Evolutionary conservation across 2,329 filamentous ascomycete genomes (phyloP), one percentile per base, ranked within the genome.

Genomic region (Epichloe scottii): DNA sequence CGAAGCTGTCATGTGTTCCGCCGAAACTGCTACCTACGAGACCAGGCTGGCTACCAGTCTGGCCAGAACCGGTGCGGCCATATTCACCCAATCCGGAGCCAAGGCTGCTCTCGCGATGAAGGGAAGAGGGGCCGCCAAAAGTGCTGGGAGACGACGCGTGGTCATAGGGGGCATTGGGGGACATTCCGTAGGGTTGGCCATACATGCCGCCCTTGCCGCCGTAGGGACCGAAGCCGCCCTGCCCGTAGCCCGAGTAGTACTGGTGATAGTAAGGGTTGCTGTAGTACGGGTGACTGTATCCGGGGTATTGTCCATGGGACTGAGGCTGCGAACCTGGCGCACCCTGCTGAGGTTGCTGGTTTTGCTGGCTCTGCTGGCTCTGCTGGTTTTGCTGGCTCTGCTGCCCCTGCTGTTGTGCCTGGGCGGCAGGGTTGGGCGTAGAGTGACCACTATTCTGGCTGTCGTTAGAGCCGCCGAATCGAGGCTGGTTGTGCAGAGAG

Each of bases 391-490:
- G 70, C 47, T 68, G 70, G 54, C 73, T 71, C 17, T 43, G 42
- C 56, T 66, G 63, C 35, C 71, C 70, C 50, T 66, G 53, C 55
- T 71, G 68, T 59, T 78, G 77, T 45, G 69, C 71, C 62, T 79
- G 77, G 11, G 71, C 70, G 40, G 84, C 76, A 30, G 90, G 89
- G 71, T 94, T 93, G 37, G 91, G 90, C 2, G 90, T 96, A 61
- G 85, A 91, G 66, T 93, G 85, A 43, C 89, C 91, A 65, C 89
- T 95, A 71, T 85, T 89, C 62, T 89, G 87, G 55, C 79, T 78
- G 51, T 95, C 89, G 54, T 76, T 70, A 33, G 74, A 72, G 57
- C 71, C 72, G 33, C 76, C 75, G 43, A 82, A 84, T 49, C 81
- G 77, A 4, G 79, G 77, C 56, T 76, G 77, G 65, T 70, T 82